Evolutionary conservation across 495 filamentous ascomycete genomes (phyloP).

Genomic region (Platismatia glauca): DNA sequence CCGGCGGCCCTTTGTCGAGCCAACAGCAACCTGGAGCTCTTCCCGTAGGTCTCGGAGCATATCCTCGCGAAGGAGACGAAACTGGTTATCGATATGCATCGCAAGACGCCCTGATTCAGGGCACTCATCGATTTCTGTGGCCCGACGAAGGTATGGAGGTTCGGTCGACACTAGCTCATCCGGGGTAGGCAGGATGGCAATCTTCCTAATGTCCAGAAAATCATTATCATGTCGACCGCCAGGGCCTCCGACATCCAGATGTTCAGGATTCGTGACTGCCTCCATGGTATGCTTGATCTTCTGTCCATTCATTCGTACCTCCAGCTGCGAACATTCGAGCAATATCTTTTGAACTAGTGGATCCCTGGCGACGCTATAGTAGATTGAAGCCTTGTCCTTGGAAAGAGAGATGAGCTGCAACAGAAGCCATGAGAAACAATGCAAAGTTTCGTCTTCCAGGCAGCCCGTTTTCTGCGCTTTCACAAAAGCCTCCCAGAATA

Average conservation of each 20-base stretch:
- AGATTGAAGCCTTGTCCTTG: constrained; percentile 13
- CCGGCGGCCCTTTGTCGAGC: constrained; percentile 36
- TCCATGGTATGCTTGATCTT: constrained; percentile 39
- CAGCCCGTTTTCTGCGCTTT: constrained; percentile 28
- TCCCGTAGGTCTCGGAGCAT: constrained; percentile 59
- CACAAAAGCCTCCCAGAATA: constrained; percentile 52
- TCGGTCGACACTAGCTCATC: constrained; percentile 56
- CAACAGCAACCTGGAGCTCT: constrained; percentile 42
- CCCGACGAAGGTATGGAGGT: constrained; percentile 49
- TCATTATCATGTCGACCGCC: constrained; percentile 81
- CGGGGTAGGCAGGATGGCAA: constrained; percentile 57
- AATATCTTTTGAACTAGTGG: constrained; percentile 27
- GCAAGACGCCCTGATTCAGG: constrained; percentile 33
- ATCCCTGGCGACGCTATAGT: constrained; percentile 28
- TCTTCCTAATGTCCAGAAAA: constrained; percentile 49
- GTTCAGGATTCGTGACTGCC: constrained; percentile 19
- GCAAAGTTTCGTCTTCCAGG: too few relatives aligned
- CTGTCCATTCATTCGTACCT: constrained; percentile 31
- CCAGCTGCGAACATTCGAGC: constrained; percentile 26
- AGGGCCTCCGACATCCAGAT: constrained; percentile 28
- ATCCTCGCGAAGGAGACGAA: constrained; percentile 67
- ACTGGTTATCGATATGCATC: constrained; percentile 66
- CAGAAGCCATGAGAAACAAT: constrained; percentile 54
- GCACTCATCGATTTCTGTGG: constrained; percentile 32
- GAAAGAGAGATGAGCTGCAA: constrained; percentile 38